Evolutionary conservation across 1,139 yeast genomes (phyloP).

Genomic region (Waltiozyma solani): DNA sequence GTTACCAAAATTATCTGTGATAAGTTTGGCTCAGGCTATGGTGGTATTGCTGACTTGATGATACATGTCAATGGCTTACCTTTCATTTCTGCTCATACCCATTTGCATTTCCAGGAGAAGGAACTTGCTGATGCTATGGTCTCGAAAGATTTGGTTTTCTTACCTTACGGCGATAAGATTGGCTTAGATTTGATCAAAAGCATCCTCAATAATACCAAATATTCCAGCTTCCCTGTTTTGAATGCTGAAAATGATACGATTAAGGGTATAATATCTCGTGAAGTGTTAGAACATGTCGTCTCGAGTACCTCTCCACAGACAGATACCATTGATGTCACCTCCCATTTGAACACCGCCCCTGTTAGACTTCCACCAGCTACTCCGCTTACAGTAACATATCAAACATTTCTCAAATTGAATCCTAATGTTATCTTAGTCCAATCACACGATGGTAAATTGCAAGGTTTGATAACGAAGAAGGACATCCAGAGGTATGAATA

Average conservation of each 20-base stretch:
- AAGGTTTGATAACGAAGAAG: constrained; percentile 61
- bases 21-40: constrained; percentile 65
- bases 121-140: constrained; percentile 64
- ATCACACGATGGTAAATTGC: constrained; percentile 32
- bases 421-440: constrained; percentile 69
- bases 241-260: not conserved
- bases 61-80: constrained; percentile 86
- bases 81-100: constrained; percentile 65
- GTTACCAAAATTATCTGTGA: constrained; percentile 76
- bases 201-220: constrained; percentile 2
- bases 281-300: not conserved
- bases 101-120: constrained; percentile 38
- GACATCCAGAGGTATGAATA: constrained; percentile 46
- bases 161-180: constrained; percentile 28
- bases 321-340: not conserved
- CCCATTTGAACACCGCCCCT: not conserved
- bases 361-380: constrained; percentile 20
- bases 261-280: not conserved
- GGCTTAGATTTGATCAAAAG: constrained; percentile 23
- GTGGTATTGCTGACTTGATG: constrained; percentile 95
- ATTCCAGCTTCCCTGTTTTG: not conserved
- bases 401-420: constrained; percentile 64
- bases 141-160: constrained; percentile 31
- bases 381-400: constrained; percentile 57
- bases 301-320: not conserved